These are phyloP conservation scores for Naganishia onofrii DNA, from an alignment of 768 basidiomycete species.

Conservation along the genomic window DNA sequence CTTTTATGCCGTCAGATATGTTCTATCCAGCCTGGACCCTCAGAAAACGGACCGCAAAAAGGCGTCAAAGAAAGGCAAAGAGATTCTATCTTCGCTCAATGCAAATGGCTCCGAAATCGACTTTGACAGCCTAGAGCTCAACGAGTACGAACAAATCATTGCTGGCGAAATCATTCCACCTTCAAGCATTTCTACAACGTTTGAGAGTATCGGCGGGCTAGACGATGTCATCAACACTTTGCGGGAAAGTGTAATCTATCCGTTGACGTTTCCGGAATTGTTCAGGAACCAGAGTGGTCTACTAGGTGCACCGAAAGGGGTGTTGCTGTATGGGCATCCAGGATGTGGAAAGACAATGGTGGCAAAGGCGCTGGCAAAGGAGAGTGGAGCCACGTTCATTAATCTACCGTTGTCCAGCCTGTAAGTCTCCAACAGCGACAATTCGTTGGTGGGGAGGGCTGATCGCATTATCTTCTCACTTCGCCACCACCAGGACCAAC, in stretches of 20 bases:
- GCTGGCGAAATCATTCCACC: conserved; percentile 78
- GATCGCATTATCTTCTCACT: not conserved
- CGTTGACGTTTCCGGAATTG: conserved; percentile 82
- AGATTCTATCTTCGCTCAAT: conserved; percentile 45
- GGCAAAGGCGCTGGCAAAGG: conserved; percentile 96
- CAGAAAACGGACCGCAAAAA: conserved; percentile 48
- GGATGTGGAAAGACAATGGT: conserved; percentile 99
- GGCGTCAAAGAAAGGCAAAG: conserved; percentile 49
- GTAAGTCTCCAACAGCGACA: conserved; percentile 35
- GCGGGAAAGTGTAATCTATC: conserved; percentile 92
- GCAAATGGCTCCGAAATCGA: conserved; percentile 49
- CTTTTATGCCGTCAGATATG: conserved; percentile 52
- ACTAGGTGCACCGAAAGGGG: conserved; percentile 89
- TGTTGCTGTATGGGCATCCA: conserved; percentile 90
- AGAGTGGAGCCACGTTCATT: conserved; percentile 95
- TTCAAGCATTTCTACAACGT: conserved; percentile 43
- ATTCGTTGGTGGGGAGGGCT: not conserved
- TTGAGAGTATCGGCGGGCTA: conserved; percentile 81
- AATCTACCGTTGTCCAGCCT: conserved; percentile 73
- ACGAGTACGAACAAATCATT: conserved; percentile 91
- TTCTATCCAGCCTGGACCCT: conserved; percentile 51
- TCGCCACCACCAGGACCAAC: conserved; percentile 37
- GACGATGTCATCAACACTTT: conserved; percentile 84
- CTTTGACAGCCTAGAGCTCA: conserved; percentile 60
- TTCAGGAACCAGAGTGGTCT: conserved; percentile 76